Conservation (phyloP, 2,329 filamentous ascomycete species). For the Cucurbitaria berberidis region DNA sequence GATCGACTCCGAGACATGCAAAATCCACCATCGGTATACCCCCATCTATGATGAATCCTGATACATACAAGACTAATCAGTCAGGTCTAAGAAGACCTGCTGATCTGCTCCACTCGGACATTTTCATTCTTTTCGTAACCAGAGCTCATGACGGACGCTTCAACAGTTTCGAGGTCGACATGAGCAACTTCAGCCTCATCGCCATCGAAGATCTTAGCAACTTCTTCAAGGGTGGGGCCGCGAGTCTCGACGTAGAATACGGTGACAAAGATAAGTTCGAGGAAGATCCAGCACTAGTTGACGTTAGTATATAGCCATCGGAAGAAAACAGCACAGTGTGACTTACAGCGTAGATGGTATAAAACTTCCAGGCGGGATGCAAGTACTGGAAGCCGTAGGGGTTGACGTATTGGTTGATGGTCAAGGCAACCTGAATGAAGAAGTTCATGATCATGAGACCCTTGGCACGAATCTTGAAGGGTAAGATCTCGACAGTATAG, state of each 20-base stretch:
- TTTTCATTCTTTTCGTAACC: conserved; percentile 36
- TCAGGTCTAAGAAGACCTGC: conserved; percentile 5
- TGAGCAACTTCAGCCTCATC: conserved; percentile 57
- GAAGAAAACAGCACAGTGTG: neutral
- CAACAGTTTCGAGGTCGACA: conserved; percentile 33
- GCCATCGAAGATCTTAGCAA: conserved; percentile 74
- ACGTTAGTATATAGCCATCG: conserved; percentile 10
- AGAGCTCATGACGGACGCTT: conserved; percentile 18
- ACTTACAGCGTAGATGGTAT: conserved; percentile 67
- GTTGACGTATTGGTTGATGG: conserved; percentile 68
- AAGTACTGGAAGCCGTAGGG: conserved; percentile 67
- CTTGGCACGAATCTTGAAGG: conserved; percentile 58
- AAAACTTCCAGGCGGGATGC: conserved; percentile 66
- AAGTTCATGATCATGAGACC: conserved; percentile 66
- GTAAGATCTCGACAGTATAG: conserved; percentile 59
- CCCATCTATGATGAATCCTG: neutral
- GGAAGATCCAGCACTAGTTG: conserved; percentile 61
- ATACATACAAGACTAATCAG: conserved; percentile 2
- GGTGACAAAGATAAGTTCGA: conserved; percentile 67
- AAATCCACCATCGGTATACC: neutral
- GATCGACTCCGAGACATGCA: neutral
- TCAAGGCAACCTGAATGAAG: conserved; percentile 65
- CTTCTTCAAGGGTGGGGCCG: conserved; percentile 72
- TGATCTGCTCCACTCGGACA: conserved; percentile 23
- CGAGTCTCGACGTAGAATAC: conserved; percentile 74